These are phyloP conservation scores for Staphylotrichum longicolle DNA, from an alignment of 495 filamentous ascomycete species.

Conservation along the genomic window DNA sequence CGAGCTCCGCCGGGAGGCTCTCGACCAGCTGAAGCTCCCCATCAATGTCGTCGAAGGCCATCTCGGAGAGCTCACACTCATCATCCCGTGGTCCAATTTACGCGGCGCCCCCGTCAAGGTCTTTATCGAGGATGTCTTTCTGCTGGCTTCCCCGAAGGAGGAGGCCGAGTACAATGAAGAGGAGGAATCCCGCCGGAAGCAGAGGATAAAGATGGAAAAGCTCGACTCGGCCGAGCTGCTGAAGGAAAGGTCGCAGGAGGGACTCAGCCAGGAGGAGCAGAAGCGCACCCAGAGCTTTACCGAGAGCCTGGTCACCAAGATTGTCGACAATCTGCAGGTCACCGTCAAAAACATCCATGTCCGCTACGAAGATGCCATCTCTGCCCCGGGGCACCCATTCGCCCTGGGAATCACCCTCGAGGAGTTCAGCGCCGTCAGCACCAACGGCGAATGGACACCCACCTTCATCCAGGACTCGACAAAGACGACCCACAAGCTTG, in stretches of 20 bases:
- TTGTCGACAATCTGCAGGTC: constrained; percentile 96
- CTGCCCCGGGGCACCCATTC: constrained; percentile 92
- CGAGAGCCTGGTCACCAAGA: constrained; percentile 87
- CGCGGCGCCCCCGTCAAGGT: constrained; percentile 91
- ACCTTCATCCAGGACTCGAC: constrained; percentile 88
- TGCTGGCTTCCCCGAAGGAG: constrained; percentile 90
- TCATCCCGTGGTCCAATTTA: constrained; percentile 95
- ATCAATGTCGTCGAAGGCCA: constrained; percentile 96
- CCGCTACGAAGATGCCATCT: constrained; percentile 96
- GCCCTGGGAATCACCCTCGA: constrained; percentile 86
- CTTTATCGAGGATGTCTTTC: constrained; percentile 92
- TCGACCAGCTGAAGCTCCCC: constrained; percentile 92
- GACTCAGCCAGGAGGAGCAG: constrained; percentile 90
- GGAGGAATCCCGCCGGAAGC: constrained; percentile 78
- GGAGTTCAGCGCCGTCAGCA: constrained; percentile 94
- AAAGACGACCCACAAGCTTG: constrained; percentile 84
- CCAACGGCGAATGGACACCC: constrained; percentile 87
- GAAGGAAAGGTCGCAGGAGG: constrained; percentile 86
- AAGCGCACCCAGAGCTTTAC: constrained; percentile 96
- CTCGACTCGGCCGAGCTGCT: constrained; percentile 91
- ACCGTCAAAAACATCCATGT: constrained; percentile 97
- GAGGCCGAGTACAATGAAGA: constrained; percentile 90
- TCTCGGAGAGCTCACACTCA: constrained; percentile 81
- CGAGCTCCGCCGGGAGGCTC: constrained; percentile 86
- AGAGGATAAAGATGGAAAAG: constrained; percentile 94